phyloP scores from a whole-genome alignment of 192 early-diverging fungal species.

The Umbelopsis sp. region DNA sequence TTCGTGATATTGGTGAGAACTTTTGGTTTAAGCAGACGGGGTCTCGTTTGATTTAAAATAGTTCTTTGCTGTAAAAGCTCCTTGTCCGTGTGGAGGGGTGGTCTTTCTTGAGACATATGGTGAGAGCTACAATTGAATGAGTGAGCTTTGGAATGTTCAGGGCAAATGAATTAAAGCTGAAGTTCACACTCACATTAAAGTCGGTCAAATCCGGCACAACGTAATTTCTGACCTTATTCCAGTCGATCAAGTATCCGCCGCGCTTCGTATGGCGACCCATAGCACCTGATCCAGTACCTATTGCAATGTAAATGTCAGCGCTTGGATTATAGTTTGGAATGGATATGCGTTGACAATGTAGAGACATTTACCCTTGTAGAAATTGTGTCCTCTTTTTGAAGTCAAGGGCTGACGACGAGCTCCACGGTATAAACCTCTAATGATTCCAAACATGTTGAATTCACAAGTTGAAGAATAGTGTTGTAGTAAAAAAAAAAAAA shows the following conservation, averaged over 20 bases:
- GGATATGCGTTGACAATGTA: neutral
- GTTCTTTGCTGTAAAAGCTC: constrained; percentile 45
- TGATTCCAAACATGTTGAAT: constrained; percentile 57
- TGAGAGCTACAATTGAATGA: constrained; percentile 21
- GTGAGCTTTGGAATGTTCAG: neutral
- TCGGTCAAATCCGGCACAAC: constrained; percentile 61
- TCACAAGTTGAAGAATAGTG: neutral
- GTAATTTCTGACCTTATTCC: constrained; percentile 60
- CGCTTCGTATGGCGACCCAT: constrained; percentile 65
- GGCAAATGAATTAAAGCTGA: neutral
- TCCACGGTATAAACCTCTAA: constrained; percentile 53
- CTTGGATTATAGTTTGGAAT: neutral
- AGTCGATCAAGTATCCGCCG: constrained; percentile 62
- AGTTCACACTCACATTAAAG: constrained; percentile 43
- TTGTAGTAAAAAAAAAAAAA: neutral
- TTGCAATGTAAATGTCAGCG: neutral
- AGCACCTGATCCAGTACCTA: constrained; percentile 62
- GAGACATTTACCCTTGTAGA: constrained; percentile 52
- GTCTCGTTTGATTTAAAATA: constrained; percentile 34
- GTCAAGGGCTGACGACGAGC: constrained; percentile 54
- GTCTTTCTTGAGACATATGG: constrained; percentile 48
- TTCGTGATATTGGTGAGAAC: too few relatives aligned
- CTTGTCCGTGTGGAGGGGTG: constrained; percentile 25
- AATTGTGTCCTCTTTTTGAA: constrained; percentile 61
- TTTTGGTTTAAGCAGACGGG: neutral